Base-by-base conservation (phyloP, 306 rosid species). In the Aeschynomene evenia region DNA sequence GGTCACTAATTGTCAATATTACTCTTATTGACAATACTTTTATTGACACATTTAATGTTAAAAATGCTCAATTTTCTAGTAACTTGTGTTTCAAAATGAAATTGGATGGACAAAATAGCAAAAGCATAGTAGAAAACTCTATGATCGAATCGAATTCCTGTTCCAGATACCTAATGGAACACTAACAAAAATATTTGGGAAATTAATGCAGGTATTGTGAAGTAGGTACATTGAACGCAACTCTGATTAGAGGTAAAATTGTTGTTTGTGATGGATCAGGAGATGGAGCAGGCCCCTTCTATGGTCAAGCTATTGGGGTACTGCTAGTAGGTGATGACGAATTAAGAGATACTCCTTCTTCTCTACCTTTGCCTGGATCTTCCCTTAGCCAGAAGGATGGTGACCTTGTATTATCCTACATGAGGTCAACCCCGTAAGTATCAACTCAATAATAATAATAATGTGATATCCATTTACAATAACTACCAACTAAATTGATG, bases 191-290 rank as follows among this genome's bases (percentile, higher is more conserved):
- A n/a, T n/a, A n/a, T n/a, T n/a, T n/a, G n/a, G n/a, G n/a, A n/a
- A n/a, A n/a, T n/a, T n/a, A 39, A 0, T 37, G 39, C 63, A 76
- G 82, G 72, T 11, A 18, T 63, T 76, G 84, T 43, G 0, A 0
- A 0, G 3, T 0, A 1, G 59, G 12, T 9, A 15, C 78, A 0
- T 36, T 79, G 74, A 72, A 73, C 39, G 1, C 24, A 13, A 45
- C 70, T 0, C 23, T 36, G 49, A 76, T 73, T 3, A 29, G 58
- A 18, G 82, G 82, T 6, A 85, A 82, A 76, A 85, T 82, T 57
- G 72, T 85, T 53, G 31, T 82, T 0, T 82, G 86, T 4, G 86
- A 85, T 0, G 31, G 1, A 34, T 9, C 3, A 0, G 3, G 0
- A 23, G 13, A 16, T 1, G 82, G 33, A 1, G 0, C 0, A 13